Evolutionary conservation across 75 land plant species (phyloP), one percentile per base, ranked within the genome.

Genomic region (Pinus albicaulis): DNA sequence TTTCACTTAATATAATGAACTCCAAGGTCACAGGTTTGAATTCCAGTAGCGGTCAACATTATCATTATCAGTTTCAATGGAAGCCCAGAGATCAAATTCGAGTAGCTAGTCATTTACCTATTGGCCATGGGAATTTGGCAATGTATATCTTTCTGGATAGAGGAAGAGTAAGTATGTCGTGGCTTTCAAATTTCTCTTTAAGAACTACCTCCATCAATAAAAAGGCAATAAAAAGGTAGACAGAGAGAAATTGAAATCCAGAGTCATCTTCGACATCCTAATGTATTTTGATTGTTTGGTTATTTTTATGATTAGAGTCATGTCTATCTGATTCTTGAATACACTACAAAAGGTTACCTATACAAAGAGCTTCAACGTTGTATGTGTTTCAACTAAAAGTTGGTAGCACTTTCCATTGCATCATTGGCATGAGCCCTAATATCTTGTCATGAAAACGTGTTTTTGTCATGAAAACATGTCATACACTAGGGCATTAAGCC

Each of bases 401-500:
- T 84, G 34, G 88, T 91, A 6, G 92, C 95, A 34, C 88, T 89
- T 36, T 92, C 92, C 61, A 87, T 92, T 76, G 89, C 98, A 65
- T 91, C 96, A 12, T 74, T 95, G 62, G 93, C 98, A 10, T 76
- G 89, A 53, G 98, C 98, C 1, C 79, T 95, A 78, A 89, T 92
- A 3, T 92, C 92, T 73, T 87, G 88, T 96, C 91, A 72, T 89
- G 89, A 74, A 92, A 91, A 62, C 93, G 92, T 81, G 93, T 92
- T n/a, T n/a, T n/a, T n/a, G 63, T 96, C 91, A 72, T 89, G 89
- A 74, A 92, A 91, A 62, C 93, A 95, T 81, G 93, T 92, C 24
- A 95, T 95, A n/a, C 98, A 95, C 79, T 77, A 96, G 69, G 98
- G 93, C 56, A 95, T 95, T 59, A 95, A 95, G 72, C 98, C 98